Evolutionary conservation across 495 filamentous ascomycete species (phyloP), one percentile per base, ranked within the genome.

Genomic region (Penicillium herquei): DNA sequence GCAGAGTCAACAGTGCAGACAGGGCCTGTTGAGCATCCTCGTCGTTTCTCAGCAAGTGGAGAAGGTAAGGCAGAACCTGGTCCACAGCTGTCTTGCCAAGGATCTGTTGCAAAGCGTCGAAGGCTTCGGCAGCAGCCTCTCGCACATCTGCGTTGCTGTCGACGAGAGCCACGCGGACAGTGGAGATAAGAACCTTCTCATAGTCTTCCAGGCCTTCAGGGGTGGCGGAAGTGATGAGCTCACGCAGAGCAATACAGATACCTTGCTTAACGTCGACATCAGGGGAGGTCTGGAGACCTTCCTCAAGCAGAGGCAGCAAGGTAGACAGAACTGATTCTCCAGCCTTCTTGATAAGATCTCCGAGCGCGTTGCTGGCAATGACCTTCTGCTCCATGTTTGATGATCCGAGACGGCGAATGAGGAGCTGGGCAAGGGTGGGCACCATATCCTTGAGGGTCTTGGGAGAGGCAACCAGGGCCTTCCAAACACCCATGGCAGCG

Each of bases 331-430:
- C 92, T 49, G 91, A 88, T 64, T 98, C 94, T 51, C 94, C 94
- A 61, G 93, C 92, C 72, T 96, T 98, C 57, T 94, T 84, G 61
- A 98, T 98, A 30, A 98, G 79, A 66, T 98, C 94, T 60, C 94
- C 95, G 47, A 98, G 79, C 10, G 94, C 91, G 68, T 98, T 98
- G 63, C 93, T 92, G 46, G 94, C 95, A 75, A 98, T 98, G 55
- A 95, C 87, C 74, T 96, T 97, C 70, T 98, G 94, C 70, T 98
- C 94, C 87, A 96, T 90, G 65, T 96, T 98, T 3, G 92, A 88
- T 59, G 91, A 97, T 51, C 91, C 94, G 37, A 98, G 85, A 35
- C 94, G 89, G 51, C 92, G 86, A 70, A 98, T 98, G 58, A 98
- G 86, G 59, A 98, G 82, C 70, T 96, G 91, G 6, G 91, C 95